Evolutionary conservation across 2,329 filamentous ascomycete species (phyloP), one percentile per base, ranked within the genome.

Genomic region (Venturia effusa): DNA sequence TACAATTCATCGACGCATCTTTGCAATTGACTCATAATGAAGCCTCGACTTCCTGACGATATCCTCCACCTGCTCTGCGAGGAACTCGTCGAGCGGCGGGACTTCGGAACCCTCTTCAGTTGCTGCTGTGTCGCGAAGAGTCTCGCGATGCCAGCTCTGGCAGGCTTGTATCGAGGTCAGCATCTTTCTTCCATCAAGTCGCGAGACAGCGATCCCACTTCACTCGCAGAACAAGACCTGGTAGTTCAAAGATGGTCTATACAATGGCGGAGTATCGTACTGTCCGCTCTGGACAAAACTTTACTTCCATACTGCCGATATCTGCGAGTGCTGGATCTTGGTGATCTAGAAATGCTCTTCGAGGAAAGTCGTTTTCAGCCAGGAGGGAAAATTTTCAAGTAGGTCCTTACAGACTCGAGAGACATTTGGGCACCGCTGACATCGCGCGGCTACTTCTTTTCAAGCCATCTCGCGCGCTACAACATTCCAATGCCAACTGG

Each of bases 271-370:
- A 86, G 86, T 1, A 83, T 90, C 67, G 82, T 88, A 64, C 76
- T 85, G 8, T 90, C 88, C 10, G 84, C 84, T 64, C 74, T 87
- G 54, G 83, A 80, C 30, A 74, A 77, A 67, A 89, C 88, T 0
- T 75, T 84, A 22, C 87, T 85, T 66, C 87, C 87, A 0, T 92
- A 92, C 71, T 88, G 84, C 69, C 79, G 83, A 43, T 89, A 88
- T 73, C 82, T 90, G 64, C 83, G 81, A 64, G 78, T 80, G 32
- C 77, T 91, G 43, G 83, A 87, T 67, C 79, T 90, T 11, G 78
- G 83, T 62, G 84, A 87, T 69, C 77, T 90, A 0, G 74, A 77
- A 13, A 75, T 83, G 48, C 77, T 88, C 27, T 77, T 90, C 1
- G 79, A 82, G 11, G 82, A 87, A 64, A 77, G 82, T 59, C 80